A percentile compares a stretch with the other conserved stretches of the same genome.
Conservation (phyloP, 2,329 filamentous ascomycete genomes). For the Juglanconis juglandina region DNA sequence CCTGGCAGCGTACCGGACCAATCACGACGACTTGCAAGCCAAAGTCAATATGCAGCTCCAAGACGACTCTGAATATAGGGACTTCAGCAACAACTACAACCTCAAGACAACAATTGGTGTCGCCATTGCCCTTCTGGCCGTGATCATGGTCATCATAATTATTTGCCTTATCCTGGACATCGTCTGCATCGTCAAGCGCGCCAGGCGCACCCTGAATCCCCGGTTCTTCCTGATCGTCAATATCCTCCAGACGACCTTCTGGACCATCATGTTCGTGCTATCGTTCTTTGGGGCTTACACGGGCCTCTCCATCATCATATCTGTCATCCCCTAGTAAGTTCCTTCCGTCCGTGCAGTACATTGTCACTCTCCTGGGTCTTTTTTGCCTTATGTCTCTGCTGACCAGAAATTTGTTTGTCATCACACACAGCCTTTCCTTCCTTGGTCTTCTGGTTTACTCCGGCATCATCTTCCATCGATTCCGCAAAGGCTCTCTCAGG, state of each 20-base stretch:
- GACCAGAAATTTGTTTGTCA: not conserved
- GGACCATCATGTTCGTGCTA: constrained; percentile 26
- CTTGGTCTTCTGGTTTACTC: constrained; percentile 32
- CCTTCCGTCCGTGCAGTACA: not conserved
- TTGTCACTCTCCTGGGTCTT: not conserved
- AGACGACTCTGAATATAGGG: not conserved
- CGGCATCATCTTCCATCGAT: constrained; percentile 27
- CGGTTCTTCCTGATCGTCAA: constrained; percentile 31
- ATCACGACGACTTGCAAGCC: constrained; percentile 13
- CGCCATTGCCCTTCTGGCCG: constrained; percentile 22
- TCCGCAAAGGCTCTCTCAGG: constrained; percentile 22
- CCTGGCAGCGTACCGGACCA: constrained; percentile 15
- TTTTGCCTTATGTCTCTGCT: not conserved
- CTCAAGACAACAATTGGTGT: constrained; percentile 12
- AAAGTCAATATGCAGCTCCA: constrained; percentile 14
- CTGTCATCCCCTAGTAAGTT: constrained; percentile 28
- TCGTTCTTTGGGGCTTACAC: constrained; percentile 22
- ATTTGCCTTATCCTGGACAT: constrained; percentile 29
- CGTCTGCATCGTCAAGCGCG: constrained; percentile 31
- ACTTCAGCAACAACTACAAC: constrained; percentile 15
- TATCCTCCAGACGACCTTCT: constrained; percentile 27
- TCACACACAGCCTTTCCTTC: constrained; percentile 29
- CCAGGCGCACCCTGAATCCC: constrained; percentile 27
- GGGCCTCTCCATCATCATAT: constrained; percentile 17
- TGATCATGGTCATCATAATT: constrained; percentile 26